These are phyloP conservation scores for Hibiscus mutabilis DNA, from an alignment of 345 rosid genomes.

Conservation along the genomic window DNA sequence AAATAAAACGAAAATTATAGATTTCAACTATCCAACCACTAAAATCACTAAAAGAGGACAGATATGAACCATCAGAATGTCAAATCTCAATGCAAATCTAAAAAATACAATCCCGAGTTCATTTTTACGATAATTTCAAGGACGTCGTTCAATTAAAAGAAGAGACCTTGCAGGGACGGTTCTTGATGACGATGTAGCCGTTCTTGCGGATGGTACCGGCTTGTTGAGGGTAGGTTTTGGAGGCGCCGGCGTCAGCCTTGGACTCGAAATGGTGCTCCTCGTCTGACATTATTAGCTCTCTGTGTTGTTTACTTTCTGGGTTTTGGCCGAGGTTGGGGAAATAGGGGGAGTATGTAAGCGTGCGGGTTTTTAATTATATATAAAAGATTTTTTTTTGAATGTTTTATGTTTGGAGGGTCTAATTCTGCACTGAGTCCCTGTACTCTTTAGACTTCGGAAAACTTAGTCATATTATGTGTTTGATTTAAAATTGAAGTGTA, in stretches of 20 bases:
- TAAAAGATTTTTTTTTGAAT: background rate
- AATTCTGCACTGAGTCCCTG: background rate
- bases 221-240: slow-evolving; percentile 17
- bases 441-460: background rate
- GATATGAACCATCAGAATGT: background rate
- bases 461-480: no score
- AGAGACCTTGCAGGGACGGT: slow-evolving; percentile 15
- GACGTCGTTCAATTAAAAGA: background rate
- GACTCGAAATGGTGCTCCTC: slow-evolving; percentile 19
- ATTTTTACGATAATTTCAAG: background rate
- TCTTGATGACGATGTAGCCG: slow-evolving; percentile 18
- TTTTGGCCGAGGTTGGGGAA: background rate
- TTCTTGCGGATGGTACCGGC: slow-evolving; percentile 18
- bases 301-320: background rate
- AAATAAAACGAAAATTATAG: no score
- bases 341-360: background rate
- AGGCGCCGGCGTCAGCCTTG: slow-evolving; percentile 18
- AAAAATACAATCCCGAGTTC: background rate
- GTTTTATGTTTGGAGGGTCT: no score
- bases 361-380: background rate
- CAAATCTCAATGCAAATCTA: background rate
- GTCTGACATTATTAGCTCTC: slow-evolving; percentile 8
- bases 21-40: background rate
- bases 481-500: no score
- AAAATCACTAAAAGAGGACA: background rate